Evolutionary conservation across 78 protist genomes (phyloP), one percentile per base, ranked within the genome.

Genomic region (Goniomonas avonlea): DNA sequence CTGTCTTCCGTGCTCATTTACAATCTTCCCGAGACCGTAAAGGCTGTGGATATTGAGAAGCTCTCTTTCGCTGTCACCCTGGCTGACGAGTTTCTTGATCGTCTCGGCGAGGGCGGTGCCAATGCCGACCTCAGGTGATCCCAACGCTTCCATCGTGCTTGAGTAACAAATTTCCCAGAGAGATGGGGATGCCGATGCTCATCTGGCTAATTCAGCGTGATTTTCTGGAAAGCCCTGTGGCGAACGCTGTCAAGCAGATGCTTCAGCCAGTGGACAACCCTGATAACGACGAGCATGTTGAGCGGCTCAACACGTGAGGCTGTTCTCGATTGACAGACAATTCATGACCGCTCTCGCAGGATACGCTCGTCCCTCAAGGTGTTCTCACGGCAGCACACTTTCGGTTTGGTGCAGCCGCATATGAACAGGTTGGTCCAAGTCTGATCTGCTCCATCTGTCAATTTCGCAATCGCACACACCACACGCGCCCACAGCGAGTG

Each of bases 141-240:
- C 68, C 27, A 9, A 1, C 45, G 45, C 17, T 20, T 41, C 27
- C 43, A 3, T 9, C 31, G 17, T 18, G 31, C 3, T 3, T 66
- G 74, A n/a, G n/a, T n/a, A n/a, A n/a, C n/a, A n/a, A n/a, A n/a
- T n/a, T n/a, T n/a, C n/a, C n/a, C n/a, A n/a, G n/a, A n/a, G n/a
- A n/a, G n/a, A n/a, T n/a, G 74, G 5, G 27, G 53, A 34, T 55
- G n/a, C 74, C 74, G 13, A 3, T 55, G 20, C 53, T 66, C 58
- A 48, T 66, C 25, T 66, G 74, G 74, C 74, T 66, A 1, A 39
- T 66, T 29, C 74, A 66, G 74, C 74, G 74, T 55, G 74, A 66
- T 55, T 66, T 66, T n/a, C 38, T 66, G 18, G 29, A 66, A n/a
- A 55, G 74, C 11, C n/a, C 15, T 4, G 1, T 11, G 56, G 74